Percentiles rank a stretch among this genome's conserved stretches.
Evolutionary conservation across 2,329 filamentous ascomycete species (phyloP).

Genomic region (Trichoderma semiorbis): DNA sequence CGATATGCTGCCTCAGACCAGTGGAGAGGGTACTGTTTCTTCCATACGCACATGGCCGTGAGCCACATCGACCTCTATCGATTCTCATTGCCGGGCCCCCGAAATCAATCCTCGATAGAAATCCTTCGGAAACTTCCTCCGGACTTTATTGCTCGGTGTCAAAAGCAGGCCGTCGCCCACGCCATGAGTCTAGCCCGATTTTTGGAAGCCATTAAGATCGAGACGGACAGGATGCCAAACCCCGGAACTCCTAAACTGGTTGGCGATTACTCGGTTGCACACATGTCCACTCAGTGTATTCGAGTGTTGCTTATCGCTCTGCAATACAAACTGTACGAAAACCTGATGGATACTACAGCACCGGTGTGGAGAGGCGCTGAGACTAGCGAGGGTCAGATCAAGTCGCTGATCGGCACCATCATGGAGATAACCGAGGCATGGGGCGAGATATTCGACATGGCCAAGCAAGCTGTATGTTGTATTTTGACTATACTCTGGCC

Average conservation of each 20-base stretch:
- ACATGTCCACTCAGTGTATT: slow-evolving; percentile 31
- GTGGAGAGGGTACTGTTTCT: slow-evolving; percentile 35
- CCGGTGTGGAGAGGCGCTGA: slow-evolving; percentile 34
- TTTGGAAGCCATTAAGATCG: slow-evolving; percentile 33
- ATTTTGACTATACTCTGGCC: too few species aligned
- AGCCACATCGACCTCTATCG: slow-evolving; percentile 40
- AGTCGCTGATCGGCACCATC: slow-evolving; percentile 33
- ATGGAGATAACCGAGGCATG: slow-evolving; percentile 35
- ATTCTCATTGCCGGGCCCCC: slow-evolving; percentile 36
- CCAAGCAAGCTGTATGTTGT: slow-evolving; percentile 28
- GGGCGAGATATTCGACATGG: slow-evolving; percentile 28
- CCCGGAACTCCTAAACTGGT: slow-evolving; percentile 27
- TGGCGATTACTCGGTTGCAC: slow-evolving; percentile 32
- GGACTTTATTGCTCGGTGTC: slow-evolving; percentile 36
- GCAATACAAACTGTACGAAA: slow-evolving; percentile 34
- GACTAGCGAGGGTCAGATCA: slow-evolving; percentile 32
- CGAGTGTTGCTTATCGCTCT: slow-evolving; percentile 36
- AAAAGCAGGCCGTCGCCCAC: slow-evolving; percentile 39
- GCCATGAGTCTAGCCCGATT: slow-evolving; percentile 37
- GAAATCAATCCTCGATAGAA: slow-evolving; percentile 32
- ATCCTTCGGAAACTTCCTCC: slow-evolving; percentile 34
- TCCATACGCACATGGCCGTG: slow-evolving; percentile 36
- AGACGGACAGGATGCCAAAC: slow-evolving; percentile 27
- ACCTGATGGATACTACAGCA: slow-evolving; percentile 36
- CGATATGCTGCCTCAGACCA: slow-evolving; percentile 32